phyloP scores from a whole-genome alignment of 495 filamentous ascomycete genomes.

The Penicillium odoratum region DNA sequence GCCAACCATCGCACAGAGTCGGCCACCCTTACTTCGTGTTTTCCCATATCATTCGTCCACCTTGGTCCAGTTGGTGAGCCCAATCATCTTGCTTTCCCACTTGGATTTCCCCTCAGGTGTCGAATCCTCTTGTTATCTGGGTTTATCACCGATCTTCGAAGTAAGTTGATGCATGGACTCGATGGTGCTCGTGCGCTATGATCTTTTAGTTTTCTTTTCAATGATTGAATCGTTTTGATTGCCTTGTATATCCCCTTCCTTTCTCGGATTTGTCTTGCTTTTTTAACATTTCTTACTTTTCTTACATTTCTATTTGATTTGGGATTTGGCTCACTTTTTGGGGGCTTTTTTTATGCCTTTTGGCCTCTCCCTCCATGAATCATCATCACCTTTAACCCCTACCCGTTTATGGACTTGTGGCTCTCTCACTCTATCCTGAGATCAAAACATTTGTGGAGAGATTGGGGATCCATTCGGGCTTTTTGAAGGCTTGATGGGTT shows the following conservation, averaged over 20 bases:
- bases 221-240: background rate
- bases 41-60: slow-evolving; percentile 13
- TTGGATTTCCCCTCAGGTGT: slow-evolving; percentile 7
- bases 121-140: background rate
- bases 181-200: background rate
- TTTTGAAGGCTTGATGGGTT: background rate
- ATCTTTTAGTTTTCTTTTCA: background rate
- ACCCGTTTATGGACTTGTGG: background rate
- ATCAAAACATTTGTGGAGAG: background rate
- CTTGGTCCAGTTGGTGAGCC: slow-evolving; percentile 12
- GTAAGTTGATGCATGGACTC: background rate
- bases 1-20: slow-evolving; percentile 34
- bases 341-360: background rate
- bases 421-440: background rate
- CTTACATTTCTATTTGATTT: background rate
- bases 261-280: background rate
- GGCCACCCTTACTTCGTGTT: slow-evolving; percentile 22
- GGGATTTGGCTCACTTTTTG: background rate
- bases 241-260: background rate
- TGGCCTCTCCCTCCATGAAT: background rate
- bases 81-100: slow-evolving; percentile 17
- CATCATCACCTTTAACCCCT: background rate
- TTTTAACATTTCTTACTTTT: background rate
- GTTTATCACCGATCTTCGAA: background rate
- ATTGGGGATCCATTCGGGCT: background rate